phyloP scores from a whole-genome alignment of 441 rosid species.

The Raphanus hybrid region DNA sequence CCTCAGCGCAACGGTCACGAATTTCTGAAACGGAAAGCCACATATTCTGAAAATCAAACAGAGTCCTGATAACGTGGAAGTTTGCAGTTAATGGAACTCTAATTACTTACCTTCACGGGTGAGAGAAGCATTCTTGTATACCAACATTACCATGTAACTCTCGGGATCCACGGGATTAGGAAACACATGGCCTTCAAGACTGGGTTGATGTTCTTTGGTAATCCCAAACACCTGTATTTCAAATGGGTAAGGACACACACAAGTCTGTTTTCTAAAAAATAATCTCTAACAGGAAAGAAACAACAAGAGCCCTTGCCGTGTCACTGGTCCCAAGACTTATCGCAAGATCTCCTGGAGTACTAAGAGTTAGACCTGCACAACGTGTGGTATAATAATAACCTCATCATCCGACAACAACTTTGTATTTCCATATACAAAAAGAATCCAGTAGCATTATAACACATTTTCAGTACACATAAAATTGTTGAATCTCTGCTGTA shows the following conservation, averaged over 20 bases:
- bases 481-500: slow-evolving; percentile 22
- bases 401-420: background rate
- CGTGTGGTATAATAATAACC: background rate
- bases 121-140: slow-evolving; percentile 85
- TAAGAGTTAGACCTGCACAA: slow-evolving; percentile 79
- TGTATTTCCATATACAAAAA: background rate
- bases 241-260: background rate
- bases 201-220: slow-evolving; percentile 66
- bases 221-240: slow-evolving; percentile 78
- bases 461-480: background rate
- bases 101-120: slow-evolving; percentile 74
- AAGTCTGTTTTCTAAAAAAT: background rate
- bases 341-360: slow-evolving; percentile 87
- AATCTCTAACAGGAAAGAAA: background rate
- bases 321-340: slow-evolving; percentile 96
- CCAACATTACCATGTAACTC: slow-evolving; percentile 91
- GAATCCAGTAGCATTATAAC: background rate
- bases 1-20: slow-evolving; percentile 64
- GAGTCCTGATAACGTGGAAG: background rate
- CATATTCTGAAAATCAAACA: slow-evolving; percentile 3
- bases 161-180: slow-evolving; percentile 87
- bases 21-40: slow-evolving; percentile 52
- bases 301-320: slow-evolving; percentile 60
- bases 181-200: slow-evolving; percentile 86
- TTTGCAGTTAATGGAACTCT: background rate